These are phyloP conservation scores for Eimeria necatrix DNA, from an alignment of 169 alveolate genomes.

Conservation along the genomic window DNA sequence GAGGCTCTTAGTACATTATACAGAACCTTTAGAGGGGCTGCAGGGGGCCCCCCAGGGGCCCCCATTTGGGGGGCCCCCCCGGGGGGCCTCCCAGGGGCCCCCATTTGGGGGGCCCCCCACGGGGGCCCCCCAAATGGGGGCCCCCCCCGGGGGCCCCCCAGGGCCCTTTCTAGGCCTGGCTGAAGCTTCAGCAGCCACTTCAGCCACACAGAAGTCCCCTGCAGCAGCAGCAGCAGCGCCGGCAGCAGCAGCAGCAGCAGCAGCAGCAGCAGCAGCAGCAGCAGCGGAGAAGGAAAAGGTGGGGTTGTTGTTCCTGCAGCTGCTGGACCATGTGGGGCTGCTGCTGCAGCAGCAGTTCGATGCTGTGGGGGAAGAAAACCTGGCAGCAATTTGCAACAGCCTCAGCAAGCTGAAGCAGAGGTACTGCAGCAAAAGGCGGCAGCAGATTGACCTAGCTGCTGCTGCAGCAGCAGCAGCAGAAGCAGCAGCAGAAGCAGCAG, in stretches of 20 bases:
- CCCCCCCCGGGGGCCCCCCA: no score
- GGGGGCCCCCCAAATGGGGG: slow-evolving; percentile 50
- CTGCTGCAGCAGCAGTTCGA: slow-evolving; percentile 26
- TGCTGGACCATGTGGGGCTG: slow-evolving; percentile 28
- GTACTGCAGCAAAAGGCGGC: neutral
- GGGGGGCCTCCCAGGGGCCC: no score
- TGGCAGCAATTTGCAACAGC: neutral
- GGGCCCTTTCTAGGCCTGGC: neutral
- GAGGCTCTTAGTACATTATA: neutral
- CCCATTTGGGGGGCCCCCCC: no score
- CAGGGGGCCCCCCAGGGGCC: neutral
- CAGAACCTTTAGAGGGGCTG: slow-evolving; percentile 27
- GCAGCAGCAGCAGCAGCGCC: slow-evolving; percentile 22
- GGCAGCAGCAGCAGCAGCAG: slow-evolving; percentile 19
- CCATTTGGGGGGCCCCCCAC: no score
- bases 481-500: slow-evolving; percentile 20
- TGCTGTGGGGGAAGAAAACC: neutral
- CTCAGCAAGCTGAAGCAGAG: neutral
- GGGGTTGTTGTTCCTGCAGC: neutral
- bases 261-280: slow-evolving; percentile 5
- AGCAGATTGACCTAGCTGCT: neutral
- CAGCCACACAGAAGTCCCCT: neutral
- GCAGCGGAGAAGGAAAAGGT: neutral
- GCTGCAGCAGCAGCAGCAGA: slow-evolving; percentile 56
- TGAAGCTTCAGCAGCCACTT: neutral